Conservation (phyloP, 177 flowering plant genomes). For the Tripterygium wilfordii region DNA sequence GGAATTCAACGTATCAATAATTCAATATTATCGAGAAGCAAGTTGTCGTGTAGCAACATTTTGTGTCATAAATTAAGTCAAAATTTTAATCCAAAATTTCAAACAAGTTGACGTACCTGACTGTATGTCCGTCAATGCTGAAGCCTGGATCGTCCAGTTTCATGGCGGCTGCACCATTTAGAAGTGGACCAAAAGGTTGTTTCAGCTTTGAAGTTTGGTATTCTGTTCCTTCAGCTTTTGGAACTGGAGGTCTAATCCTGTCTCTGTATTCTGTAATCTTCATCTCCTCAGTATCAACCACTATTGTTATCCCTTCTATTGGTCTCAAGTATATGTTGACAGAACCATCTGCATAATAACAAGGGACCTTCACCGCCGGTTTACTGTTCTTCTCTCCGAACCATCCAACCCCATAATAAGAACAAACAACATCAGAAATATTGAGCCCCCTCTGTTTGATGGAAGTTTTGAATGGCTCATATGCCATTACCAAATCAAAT, state of each 20-base stretch:
- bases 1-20: too few species aligned
- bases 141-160: conserved; percentile 37
- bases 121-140: conserved; percentile 26
- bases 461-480: conserved; percentile 32
- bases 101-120: conserved; percentile 21
- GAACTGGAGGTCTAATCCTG: conserved; percentile 22
- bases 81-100: too few species aligned
- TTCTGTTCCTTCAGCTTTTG: conserved; percentile 35
- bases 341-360: conserved; percentile 32
- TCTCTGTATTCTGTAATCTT: conserved; percentile 20
- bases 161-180: conserved; percentile 8
- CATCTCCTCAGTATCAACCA: conserved; percentile 36
- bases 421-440: conserved; percentile 5
- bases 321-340: conserved; percentile 41
- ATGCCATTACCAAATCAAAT: conserved; percentile 7
- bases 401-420: conserved; percentile 16
- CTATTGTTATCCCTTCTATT: conserved; percentile 36
- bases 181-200: conserved; percentile 24
- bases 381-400: conserved; percentile 8
- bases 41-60: too few species aligned
- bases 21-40: not conserved
- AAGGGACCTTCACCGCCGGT: conserved; percentile 10
- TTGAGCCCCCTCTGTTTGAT: conserved; percentile 25
- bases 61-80: too few species aligned
- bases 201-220: conserved; percentile 20